phyloP scores from a whole-genome alignment of 2,329 filamentous ascomycete species.

The Botryotinia narcissicola region DNA sequence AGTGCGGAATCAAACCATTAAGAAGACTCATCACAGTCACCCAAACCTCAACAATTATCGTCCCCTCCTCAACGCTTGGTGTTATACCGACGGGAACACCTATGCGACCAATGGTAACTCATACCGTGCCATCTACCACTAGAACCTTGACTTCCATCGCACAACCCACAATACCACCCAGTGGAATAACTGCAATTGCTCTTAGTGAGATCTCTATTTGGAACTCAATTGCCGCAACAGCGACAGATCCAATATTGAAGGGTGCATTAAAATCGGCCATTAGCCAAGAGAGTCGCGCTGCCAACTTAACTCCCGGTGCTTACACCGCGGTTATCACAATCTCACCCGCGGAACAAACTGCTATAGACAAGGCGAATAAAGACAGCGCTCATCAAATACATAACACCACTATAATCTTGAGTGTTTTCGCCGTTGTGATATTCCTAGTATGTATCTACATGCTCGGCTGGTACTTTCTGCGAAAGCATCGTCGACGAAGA shows the following conservation, averaged over 20 bases:
- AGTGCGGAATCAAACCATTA: background rate
- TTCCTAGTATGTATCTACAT: background rate
- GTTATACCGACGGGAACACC: background rate
- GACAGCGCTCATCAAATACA: accelerated
- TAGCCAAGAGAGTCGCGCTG: background rate
- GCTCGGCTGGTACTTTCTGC: background rate
- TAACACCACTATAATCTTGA: background rate
- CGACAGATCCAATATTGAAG: background rate
- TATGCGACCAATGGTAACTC: background rate
- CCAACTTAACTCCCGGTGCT: background rate
- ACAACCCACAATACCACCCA: background rate
- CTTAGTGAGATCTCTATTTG: background rate
- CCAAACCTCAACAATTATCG: background rate
- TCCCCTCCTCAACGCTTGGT: background rate
- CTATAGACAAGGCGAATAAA: background rate
- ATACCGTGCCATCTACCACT: background rate
- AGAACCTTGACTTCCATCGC: background rate
- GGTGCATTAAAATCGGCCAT: background rate
- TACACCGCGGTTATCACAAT: background rate
- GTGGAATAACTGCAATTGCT: background rate
- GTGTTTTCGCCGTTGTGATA: background rate
- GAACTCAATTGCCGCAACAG: background rate
- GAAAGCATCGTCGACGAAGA: background rate
- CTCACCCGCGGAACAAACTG: background rate
- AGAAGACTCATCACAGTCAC: background rate